Evolutionary conservation across 2,329 filamentous ascomycete species (phyloP), one percentile per base, ranked within the genome.

Genomic region (Xylaria sp.): DNA sequence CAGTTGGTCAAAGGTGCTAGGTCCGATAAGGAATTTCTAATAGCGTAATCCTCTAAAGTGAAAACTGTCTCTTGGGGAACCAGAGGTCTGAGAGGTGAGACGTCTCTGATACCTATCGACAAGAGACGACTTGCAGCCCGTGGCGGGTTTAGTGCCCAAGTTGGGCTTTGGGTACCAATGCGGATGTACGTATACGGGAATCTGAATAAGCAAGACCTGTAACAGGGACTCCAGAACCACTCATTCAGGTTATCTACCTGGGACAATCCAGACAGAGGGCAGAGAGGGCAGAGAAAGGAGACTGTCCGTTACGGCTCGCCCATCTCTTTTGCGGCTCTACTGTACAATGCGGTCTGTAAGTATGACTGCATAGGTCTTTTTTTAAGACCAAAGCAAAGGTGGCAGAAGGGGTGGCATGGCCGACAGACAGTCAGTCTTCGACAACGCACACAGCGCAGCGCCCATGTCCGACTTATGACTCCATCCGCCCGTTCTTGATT

Each of bases 101-200:
- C 52, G 31, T 47, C 27, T 44, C 33, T 35, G 27, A 17, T 52
- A 21, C 38, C 33, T 60, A 27, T 54, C 8, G 52, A 43, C 44
- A 37, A 29, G 40, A 47, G 23, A 35, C 37, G 31, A 35, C 7
- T 35, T 46, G 15, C 33, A n/a, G 47, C 56, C 46, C 58, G 46
- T 58, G 64, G 58, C 54, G 53, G 43, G 41, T 54, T 58, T 58
- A 52, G 58, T 60, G 60, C 67, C 70, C 70, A 69, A 72, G 65
- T 71, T 57, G 64, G 67, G 62, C 62, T 62, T 73, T 73, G 70
- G 72, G 72, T 73, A 73, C 62, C 72, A 73, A 73, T 68, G 66
- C 66, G 48, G 62, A 58, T 44, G 59, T 54, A 56, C n/a, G 48
- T 62, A 43, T 52, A 27, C 38, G 5, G 53, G 10, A 46, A 9